phyloP scores from a whole-genome alignment of 768 basidiomycete species.

The Trametes elegans region DNA sequence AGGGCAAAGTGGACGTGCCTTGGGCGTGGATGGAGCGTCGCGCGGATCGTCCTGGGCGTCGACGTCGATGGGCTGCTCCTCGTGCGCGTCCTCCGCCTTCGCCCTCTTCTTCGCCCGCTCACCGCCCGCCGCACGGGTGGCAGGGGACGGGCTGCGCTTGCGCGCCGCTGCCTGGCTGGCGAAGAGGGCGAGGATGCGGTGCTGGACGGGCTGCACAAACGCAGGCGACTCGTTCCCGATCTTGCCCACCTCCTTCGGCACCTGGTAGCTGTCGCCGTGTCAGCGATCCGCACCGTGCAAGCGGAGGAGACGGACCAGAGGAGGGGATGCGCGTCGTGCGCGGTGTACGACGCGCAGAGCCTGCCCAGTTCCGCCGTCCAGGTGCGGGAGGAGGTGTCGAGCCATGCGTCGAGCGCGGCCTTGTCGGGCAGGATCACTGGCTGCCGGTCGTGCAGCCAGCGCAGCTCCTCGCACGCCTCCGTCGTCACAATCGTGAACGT shows the following conservation, averaged over 20 bases:
- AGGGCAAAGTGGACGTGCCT: no score
- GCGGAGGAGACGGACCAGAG: conserved; percentile 55
- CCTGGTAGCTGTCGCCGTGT: conserved; percentile 62
- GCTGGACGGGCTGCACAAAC: conserved; percentile 77
- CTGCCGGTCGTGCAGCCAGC: conserved; percentile 91
- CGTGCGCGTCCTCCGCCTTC: conserved; percentile 22
- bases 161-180: conserved; percentile 48
- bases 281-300: neutral
- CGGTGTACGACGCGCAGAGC: conserved; percentile 60
- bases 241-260: conserved; percentile 88
- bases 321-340: conserved; percentile 46
- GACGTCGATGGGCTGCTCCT: conserved; percentile 26
- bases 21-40: no score
- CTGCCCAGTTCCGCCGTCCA: conserved; percentile 64
- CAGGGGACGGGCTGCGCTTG: conserved; percentile 27
- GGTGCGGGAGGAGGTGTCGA: conserved; percentile 65
- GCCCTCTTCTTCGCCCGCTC: neutral
- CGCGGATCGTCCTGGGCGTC: conserved; percentile 18
- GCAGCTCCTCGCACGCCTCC: conserved; percentile 59
- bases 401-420: conserved; percentile 68
- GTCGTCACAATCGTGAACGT: conserved; percentile 93
- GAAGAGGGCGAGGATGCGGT: conserved; percentile 80
- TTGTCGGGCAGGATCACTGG: conserved; percentile 72
- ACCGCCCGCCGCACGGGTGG: no score
- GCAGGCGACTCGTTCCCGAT: conserved; percentile 80